phyloP scores from a whole-genome alignment of 176 grass and related monocot species.

The Triticum dicoccoides region DNA sequence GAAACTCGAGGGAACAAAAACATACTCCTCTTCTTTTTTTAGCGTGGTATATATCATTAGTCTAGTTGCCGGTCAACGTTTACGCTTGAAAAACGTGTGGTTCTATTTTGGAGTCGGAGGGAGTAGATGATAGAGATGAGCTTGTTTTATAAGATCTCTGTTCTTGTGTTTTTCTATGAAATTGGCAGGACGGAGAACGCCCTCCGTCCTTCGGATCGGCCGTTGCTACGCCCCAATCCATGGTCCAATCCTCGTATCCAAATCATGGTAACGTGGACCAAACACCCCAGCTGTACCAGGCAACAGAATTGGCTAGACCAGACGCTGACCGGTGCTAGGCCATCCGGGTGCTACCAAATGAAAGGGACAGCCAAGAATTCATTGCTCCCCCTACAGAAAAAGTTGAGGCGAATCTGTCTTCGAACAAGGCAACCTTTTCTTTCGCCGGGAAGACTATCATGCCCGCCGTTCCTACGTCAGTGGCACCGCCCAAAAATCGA shows the following conservation, averaged over 20 bases:
- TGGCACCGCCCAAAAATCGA: slow-evolving; percentile 17
- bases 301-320: slow-evolving; percentile 17
- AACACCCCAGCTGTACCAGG: background rate
- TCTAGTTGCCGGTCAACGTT: too few species aligned
- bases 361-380: background rate
- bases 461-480: slow-evolving; percentile 1
- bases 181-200: too few species aligned
- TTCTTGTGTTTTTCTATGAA: too few species aligned
- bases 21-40: too few species aligned
- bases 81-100: too few species aligned
- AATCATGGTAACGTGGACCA: background rate
- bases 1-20: too few species aligned
- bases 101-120: too few species aligned
- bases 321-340: background rate
- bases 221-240: background rate
- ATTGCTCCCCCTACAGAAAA: slow-evolving; percentile 1
- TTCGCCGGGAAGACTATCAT: background rate
- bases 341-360: background rate
- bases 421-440: slow-evolving; percentile 10
- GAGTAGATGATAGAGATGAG: too few species aligned
- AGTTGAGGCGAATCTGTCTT: background rate
- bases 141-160: too few species aligned
- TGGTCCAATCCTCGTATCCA: background rate
- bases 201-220: background rate
- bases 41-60: too few species aligned